These are phyloP conservation scores for Pulveroboletus sp. DNA, from an alignment of 768 basidiomycete species.

Conservation along the genomic window DNA sequence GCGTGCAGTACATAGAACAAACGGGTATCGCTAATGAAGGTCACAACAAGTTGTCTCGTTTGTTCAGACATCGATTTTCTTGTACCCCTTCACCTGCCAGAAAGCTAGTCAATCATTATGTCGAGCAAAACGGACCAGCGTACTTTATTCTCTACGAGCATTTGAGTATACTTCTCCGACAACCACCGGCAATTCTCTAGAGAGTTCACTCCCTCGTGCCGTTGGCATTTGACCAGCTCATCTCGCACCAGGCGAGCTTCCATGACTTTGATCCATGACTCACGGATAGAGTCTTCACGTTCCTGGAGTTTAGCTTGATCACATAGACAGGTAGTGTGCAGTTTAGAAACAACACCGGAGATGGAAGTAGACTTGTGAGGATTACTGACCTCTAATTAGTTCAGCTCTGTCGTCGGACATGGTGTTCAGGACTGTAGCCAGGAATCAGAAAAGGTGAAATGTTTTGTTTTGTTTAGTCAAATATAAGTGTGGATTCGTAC, in stretches of 20 bases:
- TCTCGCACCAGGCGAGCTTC: conserved; percentile 85
- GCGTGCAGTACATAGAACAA: not conserved
- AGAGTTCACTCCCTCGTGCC: conserved; percentile 87
- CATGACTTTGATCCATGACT: conserved; percentile 95
- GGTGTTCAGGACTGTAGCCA: conserved; percentile 2
- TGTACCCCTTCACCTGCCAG: conserved; percentile 83
- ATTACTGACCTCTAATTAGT: conserved; percentile 29
- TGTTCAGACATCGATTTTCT: conserved; percentile 57
- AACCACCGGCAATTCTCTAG: conserved; percentile 86
- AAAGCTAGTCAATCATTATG: conserved; percentile 3
- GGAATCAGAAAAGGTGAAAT: conserved; percentile 2
- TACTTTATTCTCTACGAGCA: conserved; percentile 80
- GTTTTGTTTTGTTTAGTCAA: conserved; percentile 12
- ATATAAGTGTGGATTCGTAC: too few species aligned
- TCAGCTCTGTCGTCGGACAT: conserved; percentile 35
- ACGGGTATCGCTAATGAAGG: not conserved
- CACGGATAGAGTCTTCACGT: conserved; percentile 75
- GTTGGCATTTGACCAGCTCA: conserved; percentile 86
- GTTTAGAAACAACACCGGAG: too few species aligned
- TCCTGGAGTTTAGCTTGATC: conserved; percentile 65
- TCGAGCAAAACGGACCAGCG: conserved; percentile 22
- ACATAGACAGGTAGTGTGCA: not conserved
- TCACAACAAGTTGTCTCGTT: not conserved
- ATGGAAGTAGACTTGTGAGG: too few species aligned
- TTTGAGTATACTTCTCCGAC: conserved; percentile 73